Evolutionary conservation across 116 monocot species (phyloP), one percentile per base, ranked within the genome.

Genomic region (Cymodocea nodosa): DNA sequence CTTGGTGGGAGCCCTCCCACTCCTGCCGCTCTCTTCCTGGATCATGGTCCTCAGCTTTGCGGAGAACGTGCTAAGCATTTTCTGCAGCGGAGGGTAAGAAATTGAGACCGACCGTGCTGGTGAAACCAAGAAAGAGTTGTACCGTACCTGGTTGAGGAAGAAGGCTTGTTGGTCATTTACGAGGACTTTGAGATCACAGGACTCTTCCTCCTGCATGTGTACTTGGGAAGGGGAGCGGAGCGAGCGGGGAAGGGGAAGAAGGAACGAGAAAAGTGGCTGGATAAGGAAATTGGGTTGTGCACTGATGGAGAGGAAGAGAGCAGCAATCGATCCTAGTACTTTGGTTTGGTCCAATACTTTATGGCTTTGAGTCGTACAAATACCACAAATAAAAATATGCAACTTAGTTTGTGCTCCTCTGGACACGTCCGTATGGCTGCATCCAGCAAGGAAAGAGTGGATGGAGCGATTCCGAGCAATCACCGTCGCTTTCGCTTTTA

Each of bases 111-210:
- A 59, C 23, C 23, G 14, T 35, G 15, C 25, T 24, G 15, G 4
- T 24, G 6, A 30, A 30, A 15, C 4, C 1, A 30, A 34, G 30
- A 59, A 18, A 18, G 3, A 35, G 20, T 9, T 18, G 12, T 20
- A 19, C 11, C 11, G 10, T 62, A 90, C 90, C 87, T 90, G 87
- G 68, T 84, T 75, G 77, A 95, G 73, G 60, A 79, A 80, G 73
- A 87, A 90, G 44, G 65, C 78, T 56, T 87, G 76, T 23, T 85
- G 69, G 8, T 85, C 87, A 80, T 95, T 81, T 78, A 95, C 76
- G 62, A 76, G 70, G 24, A 95, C 74, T 66, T 83, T 90, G 67
- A 90, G 81, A 71, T 90, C 87, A 63, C 87, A 85, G 53, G 72
- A 69, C 25, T 59, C 76, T 70, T 70, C 65, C 50, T 70, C 70